Percentiles rank a stretch among this genome's conserved stretches.
phyloP scores from a whole-genome alignment of 208 protist genomes.

The Wallacemonas rigidus region DNA sequence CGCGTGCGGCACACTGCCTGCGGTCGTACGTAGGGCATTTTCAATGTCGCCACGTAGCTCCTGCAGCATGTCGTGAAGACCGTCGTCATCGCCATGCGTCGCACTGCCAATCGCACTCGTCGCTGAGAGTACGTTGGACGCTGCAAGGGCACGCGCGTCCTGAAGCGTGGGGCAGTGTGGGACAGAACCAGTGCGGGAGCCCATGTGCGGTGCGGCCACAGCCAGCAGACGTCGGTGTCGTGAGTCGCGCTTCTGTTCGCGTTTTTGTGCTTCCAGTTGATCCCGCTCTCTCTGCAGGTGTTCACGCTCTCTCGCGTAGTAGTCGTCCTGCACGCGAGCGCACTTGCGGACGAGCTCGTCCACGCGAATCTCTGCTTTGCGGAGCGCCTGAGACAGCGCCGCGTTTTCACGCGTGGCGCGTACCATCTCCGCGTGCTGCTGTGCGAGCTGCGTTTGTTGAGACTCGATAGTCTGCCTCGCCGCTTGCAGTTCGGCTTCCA shows the following conservation, averaged over 20 bases:
- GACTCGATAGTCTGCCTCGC: constrained; percentile 43
- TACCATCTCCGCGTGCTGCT: constrained; percentile 26
- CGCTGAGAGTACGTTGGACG: not conserved
- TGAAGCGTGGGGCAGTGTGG: too few relatives aligned
- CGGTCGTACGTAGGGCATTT: not conserved
- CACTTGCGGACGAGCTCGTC: constrained; percentile 41
- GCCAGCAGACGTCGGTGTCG: constrained; percentile 26
- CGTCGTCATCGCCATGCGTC: constrained; percentile 13
- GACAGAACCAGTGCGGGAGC: not conserved
- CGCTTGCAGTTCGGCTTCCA: constrained; percentile 46
- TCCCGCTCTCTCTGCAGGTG: constrained; percentile 26
- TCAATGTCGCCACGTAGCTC: constrained; percentile 21
- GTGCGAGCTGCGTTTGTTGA: constrained; percentile 32
- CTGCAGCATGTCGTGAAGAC: constrained; percentile 36
- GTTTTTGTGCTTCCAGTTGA: constrained; percentile 10
- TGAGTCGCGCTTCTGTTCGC: not conserved
- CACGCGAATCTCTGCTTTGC: constrained; percentile 34
- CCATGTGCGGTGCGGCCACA: not conserved
- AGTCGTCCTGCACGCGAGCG: constrained; percentile 38
- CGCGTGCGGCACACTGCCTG: not conserved
- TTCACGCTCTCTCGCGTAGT: constrained; percentile 32
- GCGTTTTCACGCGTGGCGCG: constrained; percentile 38
- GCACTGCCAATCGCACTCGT: not conserved
- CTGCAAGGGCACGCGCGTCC: too few relatives aligned
- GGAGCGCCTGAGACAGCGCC: constrained; percentile 34